Evolutionary conservation across 2,329 filamentous ascomycete genomes (phyloP).

Genomic region (Pseudopithomyces maydicus): DNA sequence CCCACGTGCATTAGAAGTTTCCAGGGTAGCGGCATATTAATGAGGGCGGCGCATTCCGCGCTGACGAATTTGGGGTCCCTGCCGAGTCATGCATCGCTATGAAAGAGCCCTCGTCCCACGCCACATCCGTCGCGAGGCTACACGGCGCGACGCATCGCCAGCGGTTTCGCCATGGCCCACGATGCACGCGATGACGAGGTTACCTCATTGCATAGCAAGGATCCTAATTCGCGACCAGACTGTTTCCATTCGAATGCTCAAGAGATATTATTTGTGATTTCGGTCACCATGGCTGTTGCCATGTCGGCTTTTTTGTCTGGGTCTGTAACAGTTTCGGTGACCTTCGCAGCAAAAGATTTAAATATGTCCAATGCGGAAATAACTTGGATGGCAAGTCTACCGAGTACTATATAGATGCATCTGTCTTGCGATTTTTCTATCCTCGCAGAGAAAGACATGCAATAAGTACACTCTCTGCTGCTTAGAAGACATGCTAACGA

Average conservation of each 20-base stretch:
- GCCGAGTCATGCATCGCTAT: neutral
- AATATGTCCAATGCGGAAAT: conserved; percentile 69
- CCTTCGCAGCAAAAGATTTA: conserved; percentile 63
- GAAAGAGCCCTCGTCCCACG: neutral
- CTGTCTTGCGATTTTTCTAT: too few species aligned
- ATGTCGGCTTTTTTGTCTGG: conserved; percentile 66
- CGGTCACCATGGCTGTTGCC: conserved; percentile 70
- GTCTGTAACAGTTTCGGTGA: conserved; percentile 65
- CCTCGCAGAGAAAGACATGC: too few species aligned
- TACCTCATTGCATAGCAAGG: conserved; percentile 25
- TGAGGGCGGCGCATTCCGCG: neutral
- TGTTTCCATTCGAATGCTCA: conserved; percentile 68
- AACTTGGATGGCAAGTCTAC: conserved; percentile 60
- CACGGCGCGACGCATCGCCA: neutral
- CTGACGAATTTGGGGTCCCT: neutral
- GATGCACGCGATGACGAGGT: conserved; percentile 18
- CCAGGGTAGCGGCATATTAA: neutral
- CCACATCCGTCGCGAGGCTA: neutral
- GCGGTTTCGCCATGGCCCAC: conserved; percentile 11
- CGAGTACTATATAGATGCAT: too few species aligned
- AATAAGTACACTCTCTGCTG: too few species aligned
- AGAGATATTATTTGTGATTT: conserved; percentile 68
- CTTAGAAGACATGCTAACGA: too few species aligned
- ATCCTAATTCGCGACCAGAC: conserved; percentile 52
- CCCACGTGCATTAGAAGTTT: too few species aligned